These are phyloP conservation scores for Allium fistulosum DNA, from an alignment of 106 monocot species.

Conservation along the genomic window DNA sequence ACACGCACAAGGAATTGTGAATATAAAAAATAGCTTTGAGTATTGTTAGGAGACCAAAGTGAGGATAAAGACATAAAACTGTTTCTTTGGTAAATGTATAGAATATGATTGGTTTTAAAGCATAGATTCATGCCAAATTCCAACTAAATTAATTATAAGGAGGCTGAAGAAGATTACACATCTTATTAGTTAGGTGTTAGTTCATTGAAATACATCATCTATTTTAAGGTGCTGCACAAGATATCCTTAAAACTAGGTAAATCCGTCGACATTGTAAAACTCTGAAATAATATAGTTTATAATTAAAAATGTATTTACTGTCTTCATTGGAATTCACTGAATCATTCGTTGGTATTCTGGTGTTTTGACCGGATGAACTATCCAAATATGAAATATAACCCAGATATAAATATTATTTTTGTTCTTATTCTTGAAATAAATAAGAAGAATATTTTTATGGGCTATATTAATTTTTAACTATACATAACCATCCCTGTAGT, in stretches of 20 bases:
- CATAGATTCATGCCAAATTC: background rate
- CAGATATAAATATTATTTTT: too few relatives aligned
- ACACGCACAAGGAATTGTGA: background rate
- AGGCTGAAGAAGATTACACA: background rate
- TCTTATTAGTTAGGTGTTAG: background rate
- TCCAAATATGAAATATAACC: too few relatives aligned
- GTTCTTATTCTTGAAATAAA: too few relatives aligned
- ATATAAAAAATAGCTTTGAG: background rate
- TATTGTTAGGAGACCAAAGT: slow-evolving; percentile 1
- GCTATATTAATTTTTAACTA: too few relatives aligned
- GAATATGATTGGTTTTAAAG: background rate
- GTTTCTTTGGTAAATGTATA: background rate
- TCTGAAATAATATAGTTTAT: background rate
- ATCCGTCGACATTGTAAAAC: background rate
- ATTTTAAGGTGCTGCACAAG: too few relatives aligned
- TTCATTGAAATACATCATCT: too few relatives aligned
- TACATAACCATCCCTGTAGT: too few relatives aligned
- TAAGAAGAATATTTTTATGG: too few relatives aligned
- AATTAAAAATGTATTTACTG: background rate
- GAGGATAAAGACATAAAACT: slow-evolving; percentile 8
- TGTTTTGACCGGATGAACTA: too few relatives aligned
- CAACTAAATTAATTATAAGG: background rate
- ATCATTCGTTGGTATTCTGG: background rate
- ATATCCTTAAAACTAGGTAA: background rate
- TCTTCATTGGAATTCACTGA: background rate